These are phyloP conservation scores for Teratosphaeriaceae sp. DNA, from an alignment of 2,329 filamentous ascomycete species.

Conservation along the genomic window DNA sequence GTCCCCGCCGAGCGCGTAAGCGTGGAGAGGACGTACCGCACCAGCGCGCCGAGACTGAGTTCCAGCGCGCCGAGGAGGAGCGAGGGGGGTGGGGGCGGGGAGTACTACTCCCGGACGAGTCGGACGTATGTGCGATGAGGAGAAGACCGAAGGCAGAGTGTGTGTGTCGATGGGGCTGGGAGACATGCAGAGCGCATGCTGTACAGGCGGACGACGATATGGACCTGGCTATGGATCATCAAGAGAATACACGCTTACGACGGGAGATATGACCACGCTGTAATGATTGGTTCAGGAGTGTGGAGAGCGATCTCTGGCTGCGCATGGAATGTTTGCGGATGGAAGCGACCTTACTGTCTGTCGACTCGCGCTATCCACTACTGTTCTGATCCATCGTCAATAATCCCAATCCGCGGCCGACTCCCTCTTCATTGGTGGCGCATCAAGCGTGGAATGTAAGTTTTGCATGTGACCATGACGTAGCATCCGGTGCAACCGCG, in stretches of 20 bases:
- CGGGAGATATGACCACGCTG: no score
- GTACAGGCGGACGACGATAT: no score
- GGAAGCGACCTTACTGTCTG: no score
- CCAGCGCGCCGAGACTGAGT: constrained; percentile 12
- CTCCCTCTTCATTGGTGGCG: no score
- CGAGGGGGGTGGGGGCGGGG: background rate
- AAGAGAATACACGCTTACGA: no score
- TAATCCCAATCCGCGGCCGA: no score
- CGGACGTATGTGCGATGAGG: constrained; percentile 20
- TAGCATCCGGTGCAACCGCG: background rate
- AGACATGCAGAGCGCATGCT: constrained; percentile 1
- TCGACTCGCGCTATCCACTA: no score
- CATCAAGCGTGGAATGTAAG: constrained; percentile 4
- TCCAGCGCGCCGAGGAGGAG: background rate
- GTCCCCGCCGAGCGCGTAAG: constrained; percentile 18
- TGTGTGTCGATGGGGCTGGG: background rate
- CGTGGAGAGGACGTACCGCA: constrained; percentile 17
- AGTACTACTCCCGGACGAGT: constrained; percentile 15
- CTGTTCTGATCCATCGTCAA: no score
- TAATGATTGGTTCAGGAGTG: no score
- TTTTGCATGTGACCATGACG: constrained; percentile 1
- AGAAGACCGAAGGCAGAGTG: constrained; percentile 8
- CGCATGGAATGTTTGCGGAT: no score
- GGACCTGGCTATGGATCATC: background rate
- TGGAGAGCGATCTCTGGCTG: no score